Conservation (phyloP, 805 yeast genomes). For the Hanseniaspora guilliermondii region DNA sequence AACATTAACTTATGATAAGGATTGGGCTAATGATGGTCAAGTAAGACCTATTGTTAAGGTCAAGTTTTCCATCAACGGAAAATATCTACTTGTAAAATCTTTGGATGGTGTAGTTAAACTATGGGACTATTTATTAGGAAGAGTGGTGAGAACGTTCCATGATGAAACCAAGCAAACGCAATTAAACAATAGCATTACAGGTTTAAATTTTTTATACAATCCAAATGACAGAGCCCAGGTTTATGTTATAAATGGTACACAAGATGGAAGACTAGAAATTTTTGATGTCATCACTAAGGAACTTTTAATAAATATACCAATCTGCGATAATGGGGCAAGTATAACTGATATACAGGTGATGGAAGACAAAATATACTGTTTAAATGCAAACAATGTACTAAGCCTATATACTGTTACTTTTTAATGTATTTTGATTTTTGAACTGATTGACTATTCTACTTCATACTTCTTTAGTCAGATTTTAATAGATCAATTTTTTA, state of each 20-base stretch:
- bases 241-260: slow-evolving; percentile 8
- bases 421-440: neutral
- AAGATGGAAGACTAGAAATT: slow-evolving; percentile 11
- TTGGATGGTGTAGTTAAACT: slow-evolving; percentile 66
- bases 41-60: slow-evolving; percentile 60
- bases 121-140: slow-evolving; percentile 79
- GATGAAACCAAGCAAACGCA: slow-evolving; percentile 4
- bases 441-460: no score
- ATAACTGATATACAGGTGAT: slow-evolving; percentile 1
- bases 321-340: neutral
- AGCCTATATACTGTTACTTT: slow-evolving; percentile 4
- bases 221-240: neutral
- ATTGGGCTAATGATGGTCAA: slow-evolving; percentile 47
- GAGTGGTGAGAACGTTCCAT: slow-evolving; percentile 59
- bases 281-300: slow-evolving; percentile 7
- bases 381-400: neutral
- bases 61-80: slow-evolving; percentile 66
- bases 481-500: no score
- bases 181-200: slow-evolving; percentile 7
- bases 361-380: slow-evolving; percentile 9
- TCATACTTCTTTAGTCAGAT: no score
- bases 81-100: slow-evolving; percentile 62
- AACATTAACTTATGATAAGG: slow-evolving; percentile 70
- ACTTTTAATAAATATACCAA: neutral
- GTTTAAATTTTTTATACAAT: slow-evolving; percentile 6